Evolutionary conservation across 2,329 filamentous ascomycete genomes (phyloP).

Genomic region (Colletotrichum camelliae): DNA sequence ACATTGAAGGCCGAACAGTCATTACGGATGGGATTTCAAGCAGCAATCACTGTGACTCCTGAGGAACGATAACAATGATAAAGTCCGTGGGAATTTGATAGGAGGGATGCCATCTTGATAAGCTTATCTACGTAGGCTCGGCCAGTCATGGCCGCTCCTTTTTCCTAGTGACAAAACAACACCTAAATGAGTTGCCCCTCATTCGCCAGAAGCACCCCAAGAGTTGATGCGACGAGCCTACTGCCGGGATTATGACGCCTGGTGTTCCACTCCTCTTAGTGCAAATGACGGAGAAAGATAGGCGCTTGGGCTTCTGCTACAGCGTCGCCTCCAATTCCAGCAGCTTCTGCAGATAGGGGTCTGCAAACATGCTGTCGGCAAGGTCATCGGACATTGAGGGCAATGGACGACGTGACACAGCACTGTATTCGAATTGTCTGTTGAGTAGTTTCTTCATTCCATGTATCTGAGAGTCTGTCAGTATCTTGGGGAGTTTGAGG

Average conservation of each 20-base stretch:
- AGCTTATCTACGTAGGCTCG: background rate
- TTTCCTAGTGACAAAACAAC: background rate
- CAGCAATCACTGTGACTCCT: background rate
- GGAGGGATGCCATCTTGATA: background rate
- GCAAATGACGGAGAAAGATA: background rate
- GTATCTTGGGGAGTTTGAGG: background rate
- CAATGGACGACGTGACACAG: background rate
- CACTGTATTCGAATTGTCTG: background rate
- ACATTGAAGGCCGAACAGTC: background rate
- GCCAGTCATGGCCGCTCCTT: background rate
- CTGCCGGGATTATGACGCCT: background rate
- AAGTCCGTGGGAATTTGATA: background rate
- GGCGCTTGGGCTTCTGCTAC: background rate
- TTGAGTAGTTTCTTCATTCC: background rate
- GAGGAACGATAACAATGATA: background rate
- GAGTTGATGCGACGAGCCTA: background rate
- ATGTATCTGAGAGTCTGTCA: background rate
- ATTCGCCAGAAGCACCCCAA: background rate
- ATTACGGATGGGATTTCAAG: background rate
- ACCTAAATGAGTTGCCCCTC: background rate
- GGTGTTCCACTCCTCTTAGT: background rate
- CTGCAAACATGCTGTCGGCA: background rate
- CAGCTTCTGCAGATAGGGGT: background rate
- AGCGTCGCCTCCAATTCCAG: background rate
- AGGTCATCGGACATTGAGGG: background rate